Base-by-base conservation (phyloP, 352 stramenopile species). In the Elongisporangium anandrum region DNA sequence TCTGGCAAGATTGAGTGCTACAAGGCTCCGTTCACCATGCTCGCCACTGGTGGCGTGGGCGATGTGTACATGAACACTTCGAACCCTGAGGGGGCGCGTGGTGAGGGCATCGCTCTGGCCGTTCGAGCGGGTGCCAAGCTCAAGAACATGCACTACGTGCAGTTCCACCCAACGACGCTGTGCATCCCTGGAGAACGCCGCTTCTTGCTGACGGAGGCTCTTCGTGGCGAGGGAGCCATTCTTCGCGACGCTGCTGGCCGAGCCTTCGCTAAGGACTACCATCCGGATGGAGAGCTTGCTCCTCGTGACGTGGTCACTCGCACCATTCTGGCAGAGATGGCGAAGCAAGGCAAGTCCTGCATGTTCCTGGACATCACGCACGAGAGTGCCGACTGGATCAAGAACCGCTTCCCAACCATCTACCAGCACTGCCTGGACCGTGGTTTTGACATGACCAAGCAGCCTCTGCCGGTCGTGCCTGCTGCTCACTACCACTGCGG, bases 91-190 rank as follows among this genome's bases (percentile, higher is more conserved):
- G 83, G 79, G 7, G 85, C 87, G 22, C 75, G 82, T 48, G 81
- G 81, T 9, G 87, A 92, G 22, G 87, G 87, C 12, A 71, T 92
- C 20, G 85, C 75, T 0, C 66, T 98, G 54, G 95, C 92, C 10
- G 77, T 79, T 9, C 74, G 93, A 50, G 85, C 78, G 10, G 87
- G 76, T 19, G 82, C 83, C 17, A 72, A 68, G 54, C 75, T 94
- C 26, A 85, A 92, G 67, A 92, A 97, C 67, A 93, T 98, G 88
- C 92, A 98, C 74, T 98, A 97, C 65, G 91, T 98, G 22, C 95
- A 98, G 75, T 98, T 98, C 64, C 95, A 98, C 70, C 95, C 95
- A 8, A 98, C 95, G 8, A 96, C 95, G 19, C 64, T 98, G n/a
- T 97, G 83, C 69, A 85, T 98, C 22, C 90, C 92, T 1, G 70